These are phyloP conservation scores for Cryoendolithus antarcticus DNA, from an alignment of 2,329 filamentous ascomycete species.

Conservation along the genomic window DNA sequence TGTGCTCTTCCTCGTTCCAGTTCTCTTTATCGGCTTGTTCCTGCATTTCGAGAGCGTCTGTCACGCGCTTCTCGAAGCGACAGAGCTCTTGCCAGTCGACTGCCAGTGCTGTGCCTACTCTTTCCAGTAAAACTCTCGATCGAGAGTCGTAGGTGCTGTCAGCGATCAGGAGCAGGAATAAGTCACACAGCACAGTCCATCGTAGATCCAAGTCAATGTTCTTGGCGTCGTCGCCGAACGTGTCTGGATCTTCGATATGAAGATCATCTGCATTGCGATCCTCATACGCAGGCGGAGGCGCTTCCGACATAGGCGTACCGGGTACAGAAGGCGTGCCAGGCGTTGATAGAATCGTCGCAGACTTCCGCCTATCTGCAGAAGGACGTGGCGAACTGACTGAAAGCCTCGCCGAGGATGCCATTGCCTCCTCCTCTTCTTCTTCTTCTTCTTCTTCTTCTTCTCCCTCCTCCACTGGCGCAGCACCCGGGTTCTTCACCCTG, in stretches of 20 bases:
- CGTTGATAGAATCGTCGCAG: constrained; percentile 10
- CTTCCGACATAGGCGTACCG: constrained; percentile 7
- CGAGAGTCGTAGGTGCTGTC: constrained; percentile 87
- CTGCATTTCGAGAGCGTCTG: constrained; percentile 95
- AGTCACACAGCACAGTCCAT: constrained; percentile 92
- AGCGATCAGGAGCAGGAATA: constrained; percentile 93
- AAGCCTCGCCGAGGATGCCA: constrained; percentile 21
- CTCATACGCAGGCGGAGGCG: constrained; percentile 40
- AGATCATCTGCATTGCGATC: constrained; percentile 59
- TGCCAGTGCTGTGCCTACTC: constrained; percentile 66
- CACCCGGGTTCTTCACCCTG: constrained; percentile 69
- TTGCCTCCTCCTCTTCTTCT: constrained; percentile 1
- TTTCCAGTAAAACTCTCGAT: constrained; percentile 71
- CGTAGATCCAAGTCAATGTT: constrained; percentile 91
- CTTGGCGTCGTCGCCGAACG: constrained; percentile 59
- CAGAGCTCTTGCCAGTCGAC: constrained; percentile 89
- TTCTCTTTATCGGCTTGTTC: constrained; percentile 88
- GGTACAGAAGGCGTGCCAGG: constrained; percentile 24
- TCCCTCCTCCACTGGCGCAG: constrained; percentile 5
- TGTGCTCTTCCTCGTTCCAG: constrained; percentile 94
- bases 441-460: constrained; percentile 1
- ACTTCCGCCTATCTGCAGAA: constrained; percentile 9
- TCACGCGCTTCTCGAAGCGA: constrained; percentile 92
- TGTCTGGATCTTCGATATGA: constrained; percentile 68
- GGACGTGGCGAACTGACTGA: constrained; percentile 16